A percentile compares a stretch with the other conserved stretches of the same genome.
Conservation (phyloP, 306 rosid genomes). For the Vigna unguiculata region DNA sequence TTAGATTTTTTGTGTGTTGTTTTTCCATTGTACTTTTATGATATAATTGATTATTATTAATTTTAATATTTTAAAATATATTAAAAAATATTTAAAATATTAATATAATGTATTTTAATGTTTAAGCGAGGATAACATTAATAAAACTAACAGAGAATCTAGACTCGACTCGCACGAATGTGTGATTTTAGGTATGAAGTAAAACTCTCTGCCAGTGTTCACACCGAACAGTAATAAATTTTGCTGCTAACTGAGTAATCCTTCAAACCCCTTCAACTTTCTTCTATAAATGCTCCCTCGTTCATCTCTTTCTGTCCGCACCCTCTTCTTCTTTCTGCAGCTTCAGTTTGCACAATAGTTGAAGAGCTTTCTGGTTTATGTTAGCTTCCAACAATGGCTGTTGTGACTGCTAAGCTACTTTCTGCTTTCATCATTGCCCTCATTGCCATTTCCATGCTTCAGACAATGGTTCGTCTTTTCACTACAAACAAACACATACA, state of each 20-base stretch:
- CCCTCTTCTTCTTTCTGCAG: conserved; percentile 6
- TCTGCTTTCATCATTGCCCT: conserved; percentile 61
- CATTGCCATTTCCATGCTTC: conserved; percentile 73
- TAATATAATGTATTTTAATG: too few relatives aligned
- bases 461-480: conserved; percentile 58
- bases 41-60: too few relatives aligned
- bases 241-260: conserved; percentile 1
- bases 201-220: conserved; percentile 14
- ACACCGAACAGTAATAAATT: conserved; percentile 35
- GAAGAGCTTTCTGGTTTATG: conserved; percentile 16
- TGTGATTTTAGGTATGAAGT: conserved; percentile 25
- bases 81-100: too few relatives aligned
- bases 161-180: too few relatives aligned
- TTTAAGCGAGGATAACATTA: too few relatives aligned
- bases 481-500: neutral
- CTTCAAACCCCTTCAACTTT: conserved; percentile 29
- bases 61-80: too few relatives aligned
- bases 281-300: conserved; percentile 56
- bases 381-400: conserved; percentile 54
- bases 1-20: too few relatives aligned
- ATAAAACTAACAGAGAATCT: too few relatives aligned
- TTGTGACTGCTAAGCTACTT: conserved; percentile 59
- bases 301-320: conserved; percentile 32
- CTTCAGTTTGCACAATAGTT: neutral
- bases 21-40: too few relatives aligned